These are phyloP conservation scores for Nakazawaea sp. DNA, from an alignment of 805 yeast genomes.

Conservation along the genomic window DNA sequence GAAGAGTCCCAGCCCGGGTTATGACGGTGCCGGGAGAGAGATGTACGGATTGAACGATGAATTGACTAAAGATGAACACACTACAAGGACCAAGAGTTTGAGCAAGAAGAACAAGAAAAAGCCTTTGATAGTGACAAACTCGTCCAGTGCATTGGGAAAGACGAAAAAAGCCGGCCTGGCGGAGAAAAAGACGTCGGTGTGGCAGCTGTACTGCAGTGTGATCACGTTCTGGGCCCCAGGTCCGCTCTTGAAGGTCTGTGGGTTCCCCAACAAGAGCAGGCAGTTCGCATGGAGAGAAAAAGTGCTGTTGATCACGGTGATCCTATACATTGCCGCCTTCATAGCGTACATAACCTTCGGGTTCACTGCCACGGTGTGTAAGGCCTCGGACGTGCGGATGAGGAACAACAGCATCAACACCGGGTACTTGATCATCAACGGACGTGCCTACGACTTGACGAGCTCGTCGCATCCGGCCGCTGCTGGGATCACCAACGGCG, in stretches of 20 bases:
- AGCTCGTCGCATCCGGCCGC: conserved; percentile 73
- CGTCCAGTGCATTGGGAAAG: background rate
- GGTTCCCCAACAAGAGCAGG: conserved; percentile 71
- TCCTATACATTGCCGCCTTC: conserved; percentile 63
- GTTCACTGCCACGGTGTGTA: conserved; percentile 77
- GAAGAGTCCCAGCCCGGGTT: background rate
- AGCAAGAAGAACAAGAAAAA: background rate
- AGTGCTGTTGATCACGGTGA: conserved; percentile 74
- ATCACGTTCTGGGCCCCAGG: conserved; percentile 93
- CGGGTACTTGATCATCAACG: conserved; percentile 70
- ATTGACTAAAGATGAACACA: conserved; percentile 17
- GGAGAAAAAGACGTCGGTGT: conserved; percentile 25
- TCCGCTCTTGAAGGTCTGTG: conserved; percentile 61
- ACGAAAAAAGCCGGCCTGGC: background rate
- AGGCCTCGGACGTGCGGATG: conserved; percentile 37
- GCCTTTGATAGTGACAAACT: background rate
- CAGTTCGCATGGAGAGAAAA: conserved; percentile 98
- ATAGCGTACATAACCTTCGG: conserved; percentile 91
- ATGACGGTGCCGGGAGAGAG: conserved; percentile 33
- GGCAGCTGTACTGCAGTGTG: conserved; percentile 76
- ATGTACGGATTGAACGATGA: conserved; percentile 61
- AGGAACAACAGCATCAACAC: conserved; percentile 51
- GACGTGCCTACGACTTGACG: conserved; percentile 69
- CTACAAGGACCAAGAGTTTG: conserved; percentile 2
- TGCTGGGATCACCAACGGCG: conserved; percentile 63